These are phyloP conservation scores for Monosporascus sp. DNA, from an alignment of 2,329 filamentous ascomycete genomes.

Conservation along the genomic window DNA sequence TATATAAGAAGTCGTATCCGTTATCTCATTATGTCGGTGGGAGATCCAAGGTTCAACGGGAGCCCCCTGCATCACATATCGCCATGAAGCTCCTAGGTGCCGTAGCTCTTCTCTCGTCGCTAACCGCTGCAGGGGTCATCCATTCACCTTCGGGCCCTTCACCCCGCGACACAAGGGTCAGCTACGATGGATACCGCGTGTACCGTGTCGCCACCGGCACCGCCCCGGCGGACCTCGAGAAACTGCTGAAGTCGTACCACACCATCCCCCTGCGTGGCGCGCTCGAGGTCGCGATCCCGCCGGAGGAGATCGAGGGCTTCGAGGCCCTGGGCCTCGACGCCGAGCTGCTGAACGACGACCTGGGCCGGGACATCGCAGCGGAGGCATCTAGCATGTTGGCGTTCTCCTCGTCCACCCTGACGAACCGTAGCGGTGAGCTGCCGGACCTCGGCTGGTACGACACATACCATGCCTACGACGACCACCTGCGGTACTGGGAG, in stretches of 20 bases:
- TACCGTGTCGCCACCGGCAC: background rate
- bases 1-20: background rate
- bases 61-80: background rate
- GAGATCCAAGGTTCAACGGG: background rate
- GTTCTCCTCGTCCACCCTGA: background rate
- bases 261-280: background rate
- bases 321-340: background rate
- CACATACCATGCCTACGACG: constrained; percentile 45
- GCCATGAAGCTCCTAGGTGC: background rate
- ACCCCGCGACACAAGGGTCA: background rate
- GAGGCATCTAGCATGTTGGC: background rate
- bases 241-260: background rate
- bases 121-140: background rate
- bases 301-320: background rate
- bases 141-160: background rate
- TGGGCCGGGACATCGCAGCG: background rate
- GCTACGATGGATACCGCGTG: background rate
- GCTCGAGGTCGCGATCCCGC: background rate
- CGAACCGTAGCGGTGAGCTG: background rate
- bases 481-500: constrained; percentile 42
- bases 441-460: constrained; percentile 36
- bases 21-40: background rate
- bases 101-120: background rate
- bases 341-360: background rate
- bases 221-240: background rate